Percentiles rank a stretch among this genome's conserved stretches.
Conservation (phyloP, 805 yeast genomes). For the Brettanomyces sp. region DNA sequence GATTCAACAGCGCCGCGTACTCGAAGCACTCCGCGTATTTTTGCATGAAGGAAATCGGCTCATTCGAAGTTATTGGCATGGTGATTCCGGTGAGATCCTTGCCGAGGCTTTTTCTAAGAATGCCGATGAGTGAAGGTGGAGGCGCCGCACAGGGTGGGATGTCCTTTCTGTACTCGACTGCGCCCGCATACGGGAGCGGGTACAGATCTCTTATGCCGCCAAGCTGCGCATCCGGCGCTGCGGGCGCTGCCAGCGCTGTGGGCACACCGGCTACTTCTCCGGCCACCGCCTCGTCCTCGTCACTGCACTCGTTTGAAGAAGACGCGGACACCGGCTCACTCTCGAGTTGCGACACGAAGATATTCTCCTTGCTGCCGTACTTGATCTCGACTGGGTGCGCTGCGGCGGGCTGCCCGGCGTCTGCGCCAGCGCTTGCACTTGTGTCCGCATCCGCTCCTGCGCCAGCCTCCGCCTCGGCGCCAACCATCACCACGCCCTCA, state of each 20-base stretch:
- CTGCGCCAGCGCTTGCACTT: neutral
- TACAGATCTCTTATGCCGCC: constrained; percentile 32
- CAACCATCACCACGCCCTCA: constrained; percentile 49
- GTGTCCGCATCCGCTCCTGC: constrained; percentile 3
- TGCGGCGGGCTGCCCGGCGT: no score
- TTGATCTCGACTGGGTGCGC: no score
- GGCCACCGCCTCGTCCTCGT: neutral
- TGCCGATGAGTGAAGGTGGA: constrained; percentile 77
- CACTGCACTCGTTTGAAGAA: neutral
- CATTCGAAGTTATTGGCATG: constrained; percentile 92
- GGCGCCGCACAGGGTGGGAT: constrained; percentile 48
- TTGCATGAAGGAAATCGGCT: constrained; percentile 79
- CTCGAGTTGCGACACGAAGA: no score
- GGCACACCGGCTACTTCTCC: neutral
- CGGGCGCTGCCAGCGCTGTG: neutral
- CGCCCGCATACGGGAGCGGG: constrained; percentile 51
- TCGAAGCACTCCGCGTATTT: constrained; percentile 74
- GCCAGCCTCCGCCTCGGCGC: constrained; percentile 19
- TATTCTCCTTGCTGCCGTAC: no score
- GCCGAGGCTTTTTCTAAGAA: constrained; percentile 84
- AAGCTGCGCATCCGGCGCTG: neutral
- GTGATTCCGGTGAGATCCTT: constrained; percentile 78
- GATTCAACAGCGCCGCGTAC: constrained; percentile 56
- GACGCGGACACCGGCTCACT: no score
- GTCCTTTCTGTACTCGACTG: constrained; percentile 46